phyloP scores from a whole-genome alignment of 192 early-diverging fungal species.

The Coemansia reversa region DNA sequence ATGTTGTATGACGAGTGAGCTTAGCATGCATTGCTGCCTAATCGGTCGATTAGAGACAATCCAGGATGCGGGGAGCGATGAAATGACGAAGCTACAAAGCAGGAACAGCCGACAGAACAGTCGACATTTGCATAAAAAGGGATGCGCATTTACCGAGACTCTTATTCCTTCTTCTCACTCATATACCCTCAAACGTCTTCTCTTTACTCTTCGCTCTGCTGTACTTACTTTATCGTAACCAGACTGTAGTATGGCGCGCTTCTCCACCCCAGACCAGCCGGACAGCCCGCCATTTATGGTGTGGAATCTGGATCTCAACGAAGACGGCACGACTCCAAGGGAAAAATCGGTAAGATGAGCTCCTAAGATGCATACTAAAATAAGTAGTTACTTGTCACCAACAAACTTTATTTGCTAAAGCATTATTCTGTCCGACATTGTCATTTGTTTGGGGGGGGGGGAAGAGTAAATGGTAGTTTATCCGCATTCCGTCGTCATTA shows the following conservation, averaged over 20 bases:
- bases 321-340: conserved; percentile 46
- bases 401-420: not conserved
- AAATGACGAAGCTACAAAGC: not conserved
- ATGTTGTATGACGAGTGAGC: too few species aligned
- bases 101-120: too few species aligned
- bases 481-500: conserved; percentile 41
- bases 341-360: conserved; percentile 44
- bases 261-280: conserved; percentile 44
- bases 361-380: not conserved
- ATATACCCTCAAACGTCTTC: not conserved
- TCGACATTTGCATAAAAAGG: too few species aligned
- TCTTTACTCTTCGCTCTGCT: conserved; percentile 6
- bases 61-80: conserved; percentile 10
- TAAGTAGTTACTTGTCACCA: not conserved
- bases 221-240: not conserved
- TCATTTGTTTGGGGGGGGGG: not conserved
- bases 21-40: not conserved
- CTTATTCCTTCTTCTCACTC: conserved; percentile 5
- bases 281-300: conserved; percentile 47
- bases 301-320: conserved; percentile 53
- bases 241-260: conserved; percentile 23
- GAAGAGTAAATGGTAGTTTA: conserved; percentile 28
- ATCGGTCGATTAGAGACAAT: conserved; percentile 1
- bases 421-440: too few species aligned
- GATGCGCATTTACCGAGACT: too few species aligned